phyloP scores from a whole-genome alignment of 2,329 filamentous ascomycete genomes.

The Diaporthe sp. region DNA sequence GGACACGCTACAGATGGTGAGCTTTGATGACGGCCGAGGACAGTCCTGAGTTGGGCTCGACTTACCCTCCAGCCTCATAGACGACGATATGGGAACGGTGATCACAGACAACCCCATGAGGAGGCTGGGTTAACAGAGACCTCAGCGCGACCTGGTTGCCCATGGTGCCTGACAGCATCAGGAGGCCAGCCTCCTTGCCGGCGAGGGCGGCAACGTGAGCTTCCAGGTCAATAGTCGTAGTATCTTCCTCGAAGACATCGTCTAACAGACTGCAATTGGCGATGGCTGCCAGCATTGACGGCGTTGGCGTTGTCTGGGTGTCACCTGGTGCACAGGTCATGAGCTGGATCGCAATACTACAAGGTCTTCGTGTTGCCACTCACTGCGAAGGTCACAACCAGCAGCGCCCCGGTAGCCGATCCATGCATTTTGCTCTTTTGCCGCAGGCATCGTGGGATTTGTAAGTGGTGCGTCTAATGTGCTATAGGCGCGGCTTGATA shows the following conservation, averaged over 20 bases:
- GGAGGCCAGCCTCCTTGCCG: conserved; percentile 80
- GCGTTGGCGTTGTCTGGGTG: conserved; percentile 78
- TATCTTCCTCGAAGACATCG: conserved; percentile 86
- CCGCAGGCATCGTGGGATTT: conserved; percentile 33
- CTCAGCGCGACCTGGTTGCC: conserved; percentile 90
- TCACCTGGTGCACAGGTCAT: conserved; percentile 54
- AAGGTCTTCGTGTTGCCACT: conserved; percentile 34
- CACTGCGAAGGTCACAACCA: conserved; percentile 56
- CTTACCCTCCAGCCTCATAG: conserved; percentile 72
- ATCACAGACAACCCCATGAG: conserved; percentile 85
- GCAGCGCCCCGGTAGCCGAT: conserved; percentile 53
- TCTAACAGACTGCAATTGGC: conserved; percentile 81
- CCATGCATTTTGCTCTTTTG: conserved; percentile 47
- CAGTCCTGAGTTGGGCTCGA: conserved; percentile 21
- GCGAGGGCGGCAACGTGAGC: conserved; percentile 78
- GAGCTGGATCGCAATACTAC: neutral
- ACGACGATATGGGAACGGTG: conserved; percentile 81
- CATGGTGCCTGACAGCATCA: conserved; percentile 94
- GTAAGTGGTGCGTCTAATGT: neutral
- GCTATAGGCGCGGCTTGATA: conserved; percentile 2
- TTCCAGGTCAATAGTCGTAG: conserved; percentile 82
- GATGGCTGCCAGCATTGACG: conserved; percentile 86
- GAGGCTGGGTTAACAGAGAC: conserved; percentile 82
- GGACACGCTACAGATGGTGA: conserved; percentile 67
- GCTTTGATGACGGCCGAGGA: neutral